A percentile compares a stretch with the other conserved stretches of the same genome.
phyloP scores from a whole-genome alignment of 2,329 filamentous ascomycete species.

The Ophiobolus disseminans region DNA sequence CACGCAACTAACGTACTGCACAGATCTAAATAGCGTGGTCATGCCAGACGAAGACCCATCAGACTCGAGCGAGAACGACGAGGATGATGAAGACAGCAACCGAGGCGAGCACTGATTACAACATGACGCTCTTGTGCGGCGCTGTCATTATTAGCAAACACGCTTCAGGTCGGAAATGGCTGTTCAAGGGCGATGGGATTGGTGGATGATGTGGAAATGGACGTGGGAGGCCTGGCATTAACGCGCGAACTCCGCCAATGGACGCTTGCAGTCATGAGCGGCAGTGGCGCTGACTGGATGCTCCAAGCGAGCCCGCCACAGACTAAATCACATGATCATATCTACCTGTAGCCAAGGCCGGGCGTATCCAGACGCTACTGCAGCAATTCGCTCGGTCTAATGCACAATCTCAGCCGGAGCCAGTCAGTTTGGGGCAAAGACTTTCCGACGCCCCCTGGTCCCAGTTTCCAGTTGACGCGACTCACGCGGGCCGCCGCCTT shows the following conservation, averaged over 20 bases:
- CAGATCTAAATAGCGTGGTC: constrained; percentile 58
- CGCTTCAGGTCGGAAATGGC: constrained; percentile 1
- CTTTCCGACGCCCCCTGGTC: constrained; percentile 22
- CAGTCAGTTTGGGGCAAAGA: constrained; percentile 14
- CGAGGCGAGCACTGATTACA: neutral
- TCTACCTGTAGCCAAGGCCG: no score
- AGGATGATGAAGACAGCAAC: constrained; percentile 23
- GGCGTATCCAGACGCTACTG: no score
- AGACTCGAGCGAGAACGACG: constrained; percentile 38
- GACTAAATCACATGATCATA: constrained; percentile 15
- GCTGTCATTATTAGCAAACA: constrained; percentile 10
- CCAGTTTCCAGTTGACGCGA: constrained; percentile 25
- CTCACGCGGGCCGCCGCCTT: constrained; percentile 26
- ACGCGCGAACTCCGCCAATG: constrained; percentile 37
- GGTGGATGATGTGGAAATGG: constrained; percentile 19
- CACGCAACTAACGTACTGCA: constrained; percentile 36
- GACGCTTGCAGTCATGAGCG: constrained; percentile 17
- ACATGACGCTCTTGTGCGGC: constrained; percentile 25
- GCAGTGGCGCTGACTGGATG: constrained; percentile 29
- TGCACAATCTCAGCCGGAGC: constrained; percentile 17
- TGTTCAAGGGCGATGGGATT: constrained; percentile 16
- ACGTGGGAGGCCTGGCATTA: constrained; percentile 15
- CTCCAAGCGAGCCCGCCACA: constrained; percentile 23
- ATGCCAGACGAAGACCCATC: constrained; percentile 55
- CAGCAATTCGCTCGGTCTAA: no score